Evolutionary conservation across 805 yeast genomes (phyloP), one percentile per base, ranked within the genome.

Genomic region (Brettanomyces anomalus): DNA sequence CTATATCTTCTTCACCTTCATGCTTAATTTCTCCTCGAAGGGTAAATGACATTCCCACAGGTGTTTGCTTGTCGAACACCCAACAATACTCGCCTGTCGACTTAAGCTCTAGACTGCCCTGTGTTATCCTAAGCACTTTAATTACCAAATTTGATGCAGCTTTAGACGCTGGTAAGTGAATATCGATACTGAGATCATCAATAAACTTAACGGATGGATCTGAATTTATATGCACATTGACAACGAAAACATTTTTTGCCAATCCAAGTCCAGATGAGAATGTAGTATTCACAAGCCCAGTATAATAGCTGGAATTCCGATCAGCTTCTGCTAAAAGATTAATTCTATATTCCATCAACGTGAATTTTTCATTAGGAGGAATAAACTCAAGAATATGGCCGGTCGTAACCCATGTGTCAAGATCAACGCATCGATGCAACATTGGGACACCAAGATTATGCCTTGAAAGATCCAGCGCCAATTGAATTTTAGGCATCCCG

Each of bases 311-410:
- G 18, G 18, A n/a, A 42, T 54, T 55, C 49, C 62, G 50, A 15
- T 50, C 41, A 24, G 51, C 52, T 5, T 37, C 41, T 16, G 62
- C 61, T 15, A 60, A 49, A 15, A 81, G 53, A 49, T 83, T 84
- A 26, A 84, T 58, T 5, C 72, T 67, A 60, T 89, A 89, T 8
- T 74, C 61, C 71, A 81, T 73, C 18, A 89, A 56, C 3, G 70
- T 66, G 34, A 77, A 76, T 45, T 66, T 71, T 5, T 94, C 97
- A 60, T 90, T 96, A 0, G 97, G 95, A 4, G 97, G 98, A 16
- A 84, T 71, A 54, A 90, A 86, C 15, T 77, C 67, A 28, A 88
- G 56, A 0, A 62, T 49, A 1, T 77, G 79, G 1, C 73, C 72
- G 8, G 37, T 35, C 4, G 53, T 54, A 31, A 54, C 46, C 86